Percentiles rank a stretch among this genome's conserved stretches.
phyloP scores from a whole-genome alignment of 139 green algal genomes.

The Chlamydomonas urium region DNA sequence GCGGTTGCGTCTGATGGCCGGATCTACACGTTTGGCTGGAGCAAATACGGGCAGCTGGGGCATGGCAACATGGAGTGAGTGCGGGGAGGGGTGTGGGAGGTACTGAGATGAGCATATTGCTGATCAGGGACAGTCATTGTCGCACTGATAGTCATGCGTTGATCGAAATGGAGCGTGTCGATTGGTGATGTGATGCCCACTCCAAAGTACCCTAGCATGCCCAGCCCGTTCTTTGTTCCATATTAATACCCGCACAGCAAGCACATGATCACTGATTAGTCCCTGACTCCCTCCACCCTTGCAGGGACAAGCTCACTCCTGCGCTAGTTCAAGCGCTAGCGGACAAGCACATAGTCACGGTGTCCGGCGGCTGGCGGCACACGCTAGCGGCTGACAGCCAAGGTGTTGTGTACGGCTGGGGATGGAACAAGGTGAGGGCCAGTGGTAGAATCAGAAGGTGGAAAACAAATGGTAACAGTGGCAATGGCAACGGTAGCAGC shows the following conservation, averaged over 20 bases:
- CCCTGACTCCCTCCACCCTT: background rate
- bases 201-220: too few species aligned
- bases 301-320: constrained; percentile 52
- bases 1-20: constrained; percentile 51
- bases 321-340: constrained; percentile 41
- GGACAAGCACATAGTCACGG: constrained; percentile 27
- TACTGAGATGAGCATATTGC: background rate
- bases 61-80: constrained; percentile 70
- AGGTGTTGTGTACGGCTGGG: constrained; percentile 68
- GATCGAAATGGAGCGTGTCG: too few species aligned
- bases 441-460: background rate
- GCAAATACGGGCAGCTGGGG: constrained; percentile 88
- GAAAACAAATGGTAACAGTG: background rate
- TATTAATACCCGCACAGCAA: background rate
- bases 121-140: too few species aligned
- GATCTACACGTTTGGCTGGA: constrained; percentile 87
- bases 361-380: constrained; percentile 85
- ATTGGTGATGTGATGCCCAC: too few species aligned
- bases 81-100: background rate
- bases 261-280: constrained; percentile 1
- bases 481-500: too few species aligned
- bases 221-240: background rate
- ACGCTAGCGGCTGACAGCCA: constrained; percentile 61
- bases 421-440: constrained; percentile 81
- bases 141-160: too few species aligned